These are phyloP conservation scores for Phytopythium vexans DNA, from an alignment of 352 stramenopile species.

Conservation along the genomic window DNA sequence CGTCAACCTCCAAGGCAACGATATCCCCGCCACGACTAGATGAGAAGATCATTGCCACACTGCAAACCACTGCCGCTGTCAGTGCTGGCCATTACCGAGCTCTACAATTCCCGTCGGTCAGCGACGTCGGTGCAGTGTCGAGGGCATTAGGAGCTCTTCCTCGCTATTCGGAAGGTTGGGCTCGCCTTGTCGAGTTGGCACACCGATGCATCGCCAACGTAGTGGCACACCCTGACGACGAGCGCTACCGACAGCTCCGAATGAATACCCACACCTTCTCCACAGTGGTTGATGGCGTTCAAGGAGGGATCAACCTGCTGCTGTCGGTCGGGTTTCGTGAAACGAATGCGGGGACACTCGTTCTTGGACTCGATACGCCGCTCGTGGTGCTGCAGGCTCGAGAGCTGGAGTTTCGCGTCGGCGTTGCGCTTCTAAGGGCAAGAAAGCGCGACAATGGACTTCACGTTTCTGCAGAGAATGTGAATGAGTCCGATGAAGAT, in stretches of 20 bases:
- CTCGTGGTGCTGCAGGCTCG: slow-evolving; percentile 27
- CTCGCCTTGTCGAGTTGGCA: slow-evolving; percentile 34
- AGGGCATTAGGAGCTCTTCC: slow-evolving; percentile 24
- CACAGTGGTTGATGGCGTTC: slow-evolving; percentile 25
- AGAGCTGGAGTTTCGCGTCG: slow-evolving; percentile 45
- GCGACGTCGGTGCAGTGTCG: slow-evolving; percentile 49
- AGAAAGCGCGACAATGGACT: too few species aligned
- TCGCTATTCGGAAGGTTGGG: slow-evolving; percentile 19
- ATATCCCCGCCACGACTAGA: slow-evolving; percentile 18
- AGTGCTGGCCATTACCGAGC: slow-evolving; percentile 42
- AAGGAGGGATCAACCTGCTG: slow-evolving; percentile 40
- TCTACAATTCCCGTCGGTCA: slow-evolving; percentile 33
- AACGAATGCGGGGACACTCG: slow-evolving; percentile 31
- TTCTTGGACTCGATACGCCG: slow-evolving; percentile 23
- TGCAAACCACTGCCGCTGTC: slow-evolving; percentile 40
- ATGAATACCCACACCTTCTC: slow-evolving; percentile 47
- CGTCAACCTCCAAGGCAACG: slow-evolving; percentile 7
- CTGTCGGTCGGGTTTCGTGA: slow-evolving; percentile 53
- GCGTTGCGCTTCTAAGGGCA: neutral
- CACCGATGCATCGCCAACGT: slow-evolving; percentile 55
- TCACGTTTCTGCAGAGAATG: too few species aligned
- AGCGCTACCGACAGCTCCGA: slow-evolving; percentile 48
- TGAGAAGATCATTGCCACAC: slow-evolving; percentile 16
- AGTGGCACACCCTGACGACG: slow-evolving; percentile 34
- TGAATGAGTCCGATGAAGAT: too few species aligned